These are phyloP conservation scores for Cryphonectria naterciae DNA, from an alignment of 2,329 filamentous ascomycete genomes.

Conservation along the genomic window DNA sequence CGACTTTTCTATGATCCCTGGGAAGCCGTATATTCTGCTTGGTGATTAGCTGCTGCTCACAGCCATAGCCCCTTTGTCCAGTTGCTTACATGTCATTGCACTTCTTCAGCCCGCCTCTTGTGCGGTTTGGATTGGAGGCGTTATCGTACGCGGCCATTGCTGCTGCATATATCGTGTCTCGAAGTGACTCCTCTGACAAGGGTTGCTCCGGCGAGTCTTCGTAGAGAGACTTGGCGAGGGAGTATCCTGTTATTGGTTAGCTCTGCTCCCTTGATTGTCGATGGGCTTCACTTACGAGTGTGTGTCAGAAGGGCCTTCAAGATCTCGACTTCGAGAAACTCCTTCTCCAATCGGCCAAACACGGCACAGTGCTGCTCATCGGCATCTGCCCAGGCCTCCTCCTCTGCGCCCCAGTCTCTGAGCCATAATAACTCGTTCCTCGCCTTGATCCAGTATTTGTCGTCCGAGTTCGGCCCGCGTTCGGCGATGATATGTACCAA, in stretches of 20 bases:
- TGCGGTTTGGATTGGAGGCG: constrained; percentile 79
- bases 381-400: constrained; percentile 37
- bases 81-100: constrained; percentile 71
- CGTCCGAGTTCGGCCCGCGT: constrained; percentile 60
- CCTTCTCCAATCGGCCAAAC: constrained; percentile 62
- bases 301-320: constrained; percentile 68
- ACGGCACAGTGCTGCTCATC: constrained; percentile 50
- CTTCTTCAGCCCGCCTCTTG: constrained; percentile 75
- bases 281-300: constrained; percentile 52
- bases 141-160: constrained; percentile 78
- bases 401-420: constrained; percentile 68
- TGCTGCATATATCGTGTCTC: constrained; percentile 63
- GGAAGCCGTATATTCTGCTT: constrained; percentile 66
- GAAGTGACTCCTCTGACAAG: constrained; percentile 55
- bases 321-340: constrained; percentile 71
- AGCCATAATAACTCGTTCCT: constrained; percentile 74
- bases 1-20: constrained; percentile 57
- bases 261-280: not conserved
- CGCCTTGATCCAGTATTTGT: constrained; percentile 64
- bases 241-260: constrained; percentile 54
- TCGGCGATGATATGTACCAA: constrained; percentile 59
- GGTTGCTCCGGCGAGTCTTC: constrained; percentile 55
- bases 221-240: constrained; percentile 65
- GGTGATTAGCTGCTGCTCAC: not conserved
- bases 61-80: constrained; percentile 16